A percentile compares a stretch with the other conserved stretches of the same genome.
Evolutionary conservation across 257 asterid species (phyloP).

Genomic region (Solanum clarkiae): DNA sequence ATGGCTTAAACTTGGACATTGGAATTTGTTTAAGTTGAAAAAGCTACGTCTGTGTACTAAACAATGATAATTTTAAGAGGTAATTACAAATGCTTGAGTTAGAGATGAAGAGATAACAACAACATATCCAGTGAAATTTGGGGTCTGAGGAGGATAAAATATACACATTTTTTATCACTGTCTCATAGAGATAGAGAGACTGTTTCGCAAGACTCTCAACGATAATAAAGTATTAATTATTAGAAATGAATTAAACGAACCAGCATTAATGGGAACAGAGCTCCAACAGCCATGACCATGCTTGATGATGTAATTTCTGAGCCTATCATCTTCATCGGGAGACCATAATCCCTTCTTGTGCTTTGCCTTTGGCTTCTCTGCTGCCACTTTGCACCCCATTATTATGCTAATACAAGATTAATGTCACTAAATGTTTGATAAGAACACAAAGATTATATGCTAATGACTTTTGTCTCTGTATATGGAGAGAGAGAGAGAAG

Average conservation of each 20-base stretch:
- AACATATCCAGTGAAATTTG: too few relatives aligned
- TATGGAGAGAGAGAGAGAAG: neutral
- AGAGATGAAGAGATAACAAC: neutral
- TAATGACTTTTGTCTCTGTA: neutral
- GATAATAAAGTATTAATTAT: too few relatives aligned
- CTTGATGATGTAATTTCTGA: slow-evolving; percentile 36
- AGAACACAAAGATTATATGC: neutral
- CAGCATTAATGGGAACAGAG: slow-evolving; percentile 72
- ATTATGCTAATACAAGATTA: neutral
- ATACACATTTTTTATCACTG: too few relatives aligned
- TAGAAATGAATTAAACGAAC: slow-evolving; percentile 13
- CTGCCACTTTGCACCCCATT: slow-evolving; percentile 25
- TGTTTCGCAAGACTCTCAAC: too few relatives aligned
- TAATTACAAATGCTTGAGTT: neutral
- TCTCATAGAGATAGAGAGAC: too few relatives aligned
- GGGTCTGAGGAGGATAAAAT: too few relatives aligned
- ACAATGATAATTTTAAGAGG: neutral
- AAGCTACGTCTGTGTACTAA: neutral
- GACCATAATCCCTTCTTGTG: slow-evolving; percentile 84
- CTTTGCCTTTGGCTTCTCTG: slow-evolving; percentile 35
- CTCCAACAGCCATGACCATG: slow-evolving; percentile 82
- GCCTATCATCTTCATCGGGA: slow-evolving; percentile 83
- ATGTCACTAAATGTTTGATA: neutral
- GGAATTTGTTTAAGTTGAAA: neutral
- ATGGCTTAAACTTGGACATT: neutral